Evolutionary conservation across 2,329 filamentous ascomycete species (phyloP).

Genomic region (Talaromyces sp.): DNA sequence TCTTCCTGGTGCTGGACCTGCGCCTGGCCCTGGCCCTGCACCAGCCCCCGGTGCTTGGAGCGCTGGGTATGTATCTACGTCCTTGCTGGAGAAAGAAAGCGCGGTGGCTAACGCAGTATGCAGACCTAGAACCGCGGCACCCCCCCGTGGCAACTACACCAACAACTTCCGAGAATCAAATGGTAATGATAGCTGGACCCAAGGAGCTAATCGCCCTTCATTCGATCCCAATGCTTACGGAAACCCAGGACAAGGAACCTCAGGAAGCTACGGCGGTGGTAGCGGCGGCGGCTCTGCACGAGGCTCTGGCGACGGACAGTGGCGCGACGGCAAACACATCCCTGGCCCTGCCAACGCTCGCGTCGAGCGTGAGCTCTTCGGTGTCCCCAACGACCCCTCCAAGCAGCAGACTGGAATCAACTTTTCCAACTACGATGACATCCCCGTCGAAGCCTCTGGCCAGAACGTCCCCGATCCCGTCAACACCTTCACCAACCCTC

Average conservation of each 20-base stretch:
- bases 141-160: constrained; percentile 46
- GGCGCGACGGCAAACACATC: constrained; percentile 95
- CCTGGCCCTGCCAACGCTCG: constrained; percentile 83
- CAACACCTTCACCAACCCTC: constrained; percentile 85
- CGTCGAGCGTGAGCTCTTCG: constrained; percentile 92
- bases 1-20: neutral
- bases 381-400: constrained; percentile 79
- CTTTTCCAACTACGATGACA: constrained; percentile 99
- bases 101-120: constrained; percentile 9
- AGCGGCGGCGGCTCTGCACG: constrained; percentile 51
- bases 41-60: constrained; percentile 31
- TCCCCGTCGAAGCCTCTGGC: constrained; percentile 94
- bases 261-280: constrained; percentile 20
- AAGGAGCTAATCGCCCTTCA: constrained; percentile 35
- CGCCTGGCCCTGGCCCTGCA: neutral
- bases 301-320: constrained; percentile 91
- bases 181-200: constrained; percentile 36
- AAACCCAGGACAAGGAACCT: constrained; percentile 51
- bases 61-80: constrained; percentile 15
- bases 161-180: constrained; percentile 49
- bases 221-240: constrained; percentile 62
- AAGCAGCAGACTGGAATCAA: constrained; percentile 99
- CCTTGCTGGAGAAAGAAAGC: neutral
- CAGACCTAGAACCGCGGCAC: constrained; percentile 21
- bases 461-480: constrained; percentile 90